Base-by-base conservation (phyloP, 1,139 yeast species). In the Suhomyces terraborum region DNA sequence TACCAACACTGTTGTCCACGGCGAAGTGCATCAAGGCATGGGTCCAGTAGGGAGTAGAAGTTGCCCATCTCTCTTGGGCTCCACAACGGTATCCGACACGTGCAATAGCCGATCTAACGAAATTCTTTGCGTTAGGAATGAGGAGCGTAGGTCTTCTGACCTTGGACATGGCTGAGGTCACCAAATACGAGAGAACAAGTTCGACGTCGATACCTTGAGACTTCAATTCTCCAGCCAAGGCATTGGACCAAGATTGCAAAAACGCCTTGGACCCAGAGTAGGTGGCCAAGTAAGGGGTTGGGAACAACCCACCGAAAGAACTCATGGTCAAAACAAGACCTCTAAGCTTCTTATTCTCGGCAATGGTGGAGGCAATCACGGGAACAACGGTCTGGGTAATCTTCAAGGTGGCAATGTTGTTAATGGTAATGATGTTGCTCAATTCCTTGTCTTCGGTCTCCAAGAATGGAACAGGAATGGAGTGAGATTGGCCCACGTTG, bases 261-360 rank as follows among this genome's bases (percentile, higher is more conserved):
- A 93, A 93, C 6, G 96, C 91, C 70, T 93, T 93, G 38, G 98
- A 89, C 12, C 98, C 99, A 13, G 98, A 86, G 69, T 93, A 93
- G 6, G 93, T 85, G 17, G 98, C 96, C 56, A 94, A 77, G 54
- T 82, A 76, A 17, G 98, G 97, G 13, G 96, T 85, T 41, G 98
- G 98, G 39, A 88, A 74, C 51, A 89, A 75, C 1, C 98, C 99
- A 40, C 96, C 96, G 60, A 93, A 93, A 1, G 98, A 91, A 27
- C 98, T 97, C 97, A 93, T 88, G 30, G 95, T 89, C 56, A 93
- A 70, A 46, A 94, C 79, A 56, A 93, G 77, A 29, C 96, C 96
- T 48, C 79, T 75, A 21, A 67, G 58, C 35, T 65, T 64, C 48
- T 59, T 51, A 49, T 69, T 60, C 31, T 64, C 50, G 21, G 56